Evolutionary conservation across 805 yeast species (phyloP), one percentile per base, ranked within the genome.

Genomic region (Candida alai): DNA sequence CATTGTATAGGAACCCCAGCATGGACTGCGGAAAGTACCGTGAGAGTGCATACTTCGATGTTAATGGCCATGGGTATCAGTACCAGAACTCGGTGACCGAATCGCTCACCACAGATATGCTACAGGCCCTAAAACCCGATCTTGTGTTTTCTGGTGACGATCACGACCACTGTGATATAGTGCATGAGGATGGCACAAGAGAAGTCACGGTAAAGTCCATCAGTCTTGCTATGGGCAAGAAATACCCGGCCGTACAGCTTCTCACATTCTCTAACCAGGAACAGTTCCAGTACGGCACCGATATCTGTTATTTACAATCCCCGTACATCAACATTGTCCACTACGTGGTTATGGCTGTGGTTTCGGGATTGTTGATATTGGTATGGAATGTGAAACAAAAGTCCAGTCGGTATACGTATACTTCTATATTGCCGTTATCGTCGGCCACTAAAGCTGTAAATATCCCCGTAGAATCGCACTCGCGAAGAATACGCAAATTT

Each of bases 101-200:
- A 10, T 73, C 69, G 4, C 49, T 82, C 5, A 66, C 93, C 1
- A 64, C 72, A 17, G 70, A 74, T 19, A 67, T 93, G 4, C 56
- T 93, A 26, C 48, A 66, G 5, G 62, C 61, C 9, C 54, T 90
- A 0, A 58, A 71, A 29, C 99, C 99, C 0, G 64, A 66, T 14
- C 55, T 80, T 6, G 69, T 84, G 2, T 85, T 87, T 51, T 76
- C 94, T 2, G 99, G 98, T 1, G 99, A 93, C 54, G 98, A 93
- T 54, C 99, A 93, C 60, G 98, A 93, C 54, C 88, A 87, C 47
- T 93, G 99, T 58, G 86, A 83, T 43, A 71, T 81, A 16, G 58
- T 60, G 11, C 97, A 90, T 53, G 45, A 49, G 11, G 36, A 39
- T 5, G 16, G 13, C 5, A 47, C 54, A 2, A 49, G 60, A 23